phyloP scores from a whole-genome alignment of 1,139 yeast genomes.

The Protomyces pachydermus region DNA sequence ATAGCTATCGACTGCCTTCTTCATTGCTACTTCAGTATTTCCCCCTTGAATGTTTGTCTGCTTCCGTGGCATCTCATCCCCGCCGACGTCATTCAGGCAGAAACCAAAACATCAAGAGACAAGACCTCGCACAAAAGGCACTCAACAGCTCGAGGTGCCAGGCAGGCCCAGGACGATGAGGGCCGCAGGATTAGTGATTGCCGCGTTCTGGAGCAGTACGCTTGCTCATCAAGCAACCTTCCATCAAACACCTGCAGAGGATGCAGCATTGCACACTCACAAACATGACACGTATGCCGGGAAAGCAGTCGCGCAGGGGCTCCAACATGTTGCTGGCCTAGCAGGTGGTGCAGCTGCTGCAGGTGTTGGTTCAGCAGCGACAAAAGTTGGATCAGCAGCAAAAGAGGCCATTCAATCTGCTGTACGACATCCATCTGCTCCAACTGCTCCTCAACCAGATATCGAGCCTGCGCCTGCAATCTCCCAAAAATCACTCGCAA shows the following conservation, averaged over 20 bases:
- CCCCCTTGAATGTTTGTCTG: no score
- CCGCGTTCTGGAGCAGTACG: no score
- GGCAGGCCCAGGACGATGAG: no score
- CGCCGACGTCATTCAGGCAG: no score
- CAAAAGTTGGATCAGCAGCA: not conserved
- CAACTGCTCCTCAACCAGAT: not conserved
- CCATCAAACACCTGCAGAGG: not conserved
- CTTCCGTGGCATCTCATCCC: no score
- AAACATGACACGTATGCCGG: not conserved
- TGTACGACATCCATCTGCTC: not conserved
- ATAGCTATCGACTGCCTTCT: not conserved
- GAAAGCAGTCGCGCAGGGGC: not conserved
- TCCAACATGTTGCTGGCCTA: not conserved
- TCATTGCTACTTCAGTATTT: no score
- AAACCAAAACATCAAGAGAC: no score
- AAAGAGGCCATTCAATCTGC: not conserved
- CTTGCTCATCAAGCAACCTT: not conserved
- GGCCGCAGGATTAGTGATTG: no score
- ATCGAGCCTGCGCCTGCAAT: not conserved
- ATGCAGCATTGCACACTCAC: not conserved
- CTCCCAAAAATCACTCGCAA: not conserved
- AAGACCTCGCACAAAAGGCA: no score
- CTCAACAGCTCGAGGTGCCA: no score
- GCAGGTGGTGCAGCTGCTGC: not conserved
- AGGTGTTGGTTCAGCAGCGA: not conserved